Conservation (phyloP, 2,329 filamentous ascomycete genomes). For the Colletotrichum eleusines region DNA sequence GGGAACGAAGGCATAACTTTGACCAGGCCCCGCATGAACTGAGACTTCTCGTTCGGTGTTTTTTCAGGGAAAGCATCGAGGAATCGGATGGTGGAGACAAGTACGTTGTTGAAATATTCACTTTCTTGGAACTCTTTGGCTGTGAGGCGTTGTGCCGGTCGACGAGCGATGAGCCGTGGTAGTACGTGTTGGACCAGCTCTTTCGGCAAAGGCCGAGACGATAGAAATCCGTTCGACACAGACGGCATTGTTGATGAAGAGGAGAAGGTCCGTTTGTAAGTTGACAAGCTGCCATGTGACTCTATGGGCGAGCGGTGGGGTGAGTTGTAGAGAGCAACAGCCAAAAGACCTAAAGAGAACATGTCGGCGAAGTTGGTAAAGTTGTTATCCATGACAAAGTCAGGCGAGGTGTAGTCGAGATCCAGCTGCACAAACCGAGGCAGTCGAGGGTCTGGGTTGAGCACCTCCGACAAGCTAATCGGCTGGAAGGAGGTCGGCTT, state of each 20-base stretch:
- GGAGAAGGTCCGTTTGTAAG: conserved; percentile 87
- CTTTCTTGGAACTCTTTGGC: conserved; percentile 95
- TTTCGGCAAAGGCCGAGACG: conserved; percentile 80
- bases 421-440: conserved; percentile 88
- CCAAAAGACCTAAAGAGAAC: conserved; percentile 91
- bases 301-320: conserved; percentile 90
- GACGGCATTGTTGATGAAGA: conserved; percentile 84
- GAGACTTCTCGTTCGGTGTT: conserved; percentile 88
- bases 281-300: conserved; percentile 81
- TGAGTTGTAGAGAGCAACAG: conserved; percentile 93
- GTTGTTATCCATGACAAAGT: conserved; percentile 93
- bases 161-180: conserved; percentile 86
- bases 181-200: conserved; percentile 82
- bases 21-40: conserved; percentile 89
- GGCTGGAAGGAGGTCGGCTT: conserved; percentile 81
- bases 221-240: conserved; percentile 85
- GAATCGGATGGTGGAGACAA: conserved; percentile 96
- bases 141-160: conserved; percentile 87
- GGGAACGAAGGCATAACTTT: conserved; percentile 93
- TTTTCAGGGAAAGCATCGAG: conserved; percentile 92
- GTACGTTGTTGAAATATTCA: conserved; percentile 95
- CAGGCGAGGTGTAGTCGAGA: conserved; percentile 93
- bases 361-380: conserved; percentile 88
- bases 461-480: conserved; percentile 83
- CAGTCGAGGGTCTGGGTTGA: conserved; percentile 87